These are phyloP conservation scores for Zymoseptoria brevis DNA, from an alignment of 2,329 filamentous ascomycete species.

Conservation along the genomic window DNA sequence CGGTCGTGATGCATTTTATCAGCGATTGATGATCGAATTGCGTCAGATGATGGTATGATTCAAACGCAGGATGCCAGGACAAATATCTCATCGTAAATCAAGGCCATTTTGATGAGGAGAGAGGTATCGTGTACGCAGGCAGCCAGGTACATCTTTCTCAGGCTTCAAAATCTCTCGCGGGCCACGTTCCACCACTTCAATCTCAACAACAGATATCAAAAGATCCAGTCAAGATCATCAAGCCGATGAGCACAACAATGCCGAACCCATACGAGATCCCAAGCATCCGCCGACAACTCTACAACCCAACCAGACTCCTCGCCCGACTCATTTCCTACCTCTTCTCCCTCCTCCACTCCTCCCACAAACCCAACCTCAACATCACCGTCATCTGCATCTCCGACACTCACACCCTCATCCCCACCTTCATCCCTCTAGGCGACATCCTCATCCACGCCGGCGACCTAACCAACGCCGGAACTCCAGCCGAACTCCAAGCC, in stretches of 20 bases:
- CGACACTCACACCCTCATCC: conserved; percentile 67
- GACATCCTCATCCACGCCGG: conserved; percentile 87
- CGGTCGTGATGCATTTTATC: background rate
- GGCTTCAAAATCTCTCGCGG: background rate
- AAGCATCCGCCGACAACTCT: conserved; percentile 18
- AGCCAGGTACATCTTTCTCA: background rate
- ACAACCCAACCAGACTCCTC: conserved; percentile 34
- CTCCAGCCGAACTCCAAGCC: conserved; percentile 64
- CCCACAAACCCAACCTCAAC: conserved; percentile 46
- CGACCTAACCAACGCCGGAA: conserved; percentile 70
- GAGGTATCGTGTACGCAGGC: background rate
- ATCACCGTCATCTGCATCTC: conserved; percentile 81
- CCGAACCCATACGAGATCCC: conserved; percentile 17
- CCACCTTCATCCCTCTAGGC: conserved; percentile 56
- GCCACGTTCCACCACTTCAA: background rate
- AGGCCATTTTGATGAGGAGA: background rate
- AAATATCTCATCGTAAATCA: no score
- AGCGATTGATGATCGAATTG: background rate
- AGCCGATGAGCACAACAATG: background rate
- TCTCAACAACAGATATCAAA: background rate
- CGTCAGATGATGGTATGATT: background rate
- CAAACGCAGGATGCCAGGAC: no score
- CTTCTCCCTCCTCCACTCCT: conserved; percentile 59
- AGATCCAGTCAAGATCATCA: background rate
- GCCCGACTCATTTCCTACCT: conserved; percentile 35